These are phyloP conservation scores for Biscutella laevigata DNA, from an alignment of 441 rosid species.

Conservation along the genomic window DNA sequence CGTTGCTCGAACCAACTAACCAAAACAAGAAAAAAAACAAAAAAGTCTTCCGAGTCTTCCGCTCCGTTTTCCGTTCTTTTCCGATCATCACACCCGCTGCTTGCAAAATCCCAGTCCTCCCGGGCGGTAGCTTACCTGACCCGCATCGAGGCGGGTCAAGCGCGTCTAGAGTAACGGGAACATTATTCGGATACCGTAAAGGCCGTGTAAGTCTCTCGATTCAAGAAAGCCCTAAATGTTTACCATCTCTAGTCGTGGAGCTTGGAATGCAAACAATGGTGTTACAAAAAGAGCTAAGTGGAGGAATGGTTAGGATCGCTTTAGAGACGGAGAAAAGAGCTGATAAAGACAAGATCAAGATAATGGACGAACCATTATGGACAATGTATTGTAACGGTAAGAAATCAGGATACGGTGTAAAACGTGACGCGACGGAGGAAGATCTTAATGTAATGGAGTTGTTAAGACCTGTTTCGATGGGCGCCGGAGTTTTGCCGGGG, in stretches of 20 bases:
- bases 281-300: slow-evolving; percentile 23
- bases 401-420: slow-evolving; percentile 55
- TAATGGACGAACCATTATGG: slow-evolving; percentile 65
- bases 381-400: slow-evolving; percentile 73
- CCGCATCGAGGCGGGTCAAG: slow-evolving; percentile 11
- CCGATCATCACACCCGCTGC: slow-evolving; percentile 23
- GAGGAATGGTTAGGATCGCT: slow-evolving; percentile 70
- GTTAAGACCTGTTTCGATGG: slow-evolving; percentile 61
- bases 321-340: slow-evolving; percentile 61
- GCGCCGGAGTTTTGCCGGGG: slow-evolving; percentile 55
- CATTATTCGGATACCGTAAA: slow-evolving; percentile 30
- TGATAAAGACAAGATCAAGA: slow-evolving; percentile 32
- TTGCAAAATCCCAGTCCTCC: slow-evolving; percentile 23
- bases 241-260: slow-evolving; percentile 23
- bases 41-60: slow-evolving; percentile 14
- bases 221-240: slow-evolving; percentile 24
- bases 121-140: slow-evolving; percentile 18
- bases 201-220: slow-evolving; percentile 26
- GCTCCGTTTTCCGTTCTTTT: slow-evolving; percentile 26
- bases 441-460: slow-evolving; percentile 64
- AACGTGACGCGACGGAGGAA: slow-evolving; percentile 49
- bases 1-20: slow-evolving; percentile 20
- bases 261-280: slow-evolving; percentile 23
- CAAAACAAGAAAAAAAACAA: slow-evolving; percentile 13
- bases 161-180: slow-evolving; percentile 25